These are phyloP conservation scores for Suillus subluteus DNA, from an alignment of 768 basidiomycete genomes.

Conservation along the genomic window DNA sequence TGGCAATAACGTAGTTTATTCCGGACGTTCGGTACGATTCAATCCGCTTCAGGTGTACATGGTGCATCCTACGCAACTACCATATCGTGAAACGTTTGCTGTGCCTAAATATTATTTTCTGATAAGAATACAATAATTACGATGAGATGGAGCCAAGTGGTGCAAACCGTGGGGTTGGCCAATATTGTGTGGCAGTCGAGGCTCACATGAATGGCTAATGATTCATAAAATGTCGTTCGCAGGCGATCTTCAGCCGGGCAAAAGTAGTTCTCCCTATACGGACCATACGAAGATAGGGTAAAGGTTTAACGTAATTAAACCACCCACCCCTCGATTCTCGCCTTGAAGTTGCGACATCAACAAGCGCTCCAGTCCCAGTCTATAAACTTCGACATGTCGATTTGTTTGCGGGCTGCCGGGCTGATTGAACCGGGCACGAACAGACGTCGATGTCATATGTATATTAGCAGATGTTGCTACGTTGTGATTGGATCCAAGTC, in stretches of 20 bases:
- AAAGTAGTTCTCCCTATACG: slow-evolving; percentile 1
- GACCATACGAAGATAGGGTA: slow-evolving; percentile 3
- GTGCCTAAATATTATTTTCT: slow-evolving; percentile 1
- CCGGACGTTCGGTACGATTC: slow-evolving; percentile 6
- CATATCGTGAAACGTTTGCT: background rate
- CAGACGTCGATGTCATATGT: no score
- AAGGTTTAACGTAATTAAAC: background rate
- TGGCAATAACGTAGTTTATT: background rate
- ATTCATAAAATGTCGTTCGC: background rate
- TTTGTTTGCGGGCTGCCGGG: background rate
- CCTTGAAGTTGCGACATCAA: background rate
- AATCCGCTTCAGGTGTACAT: background rate
- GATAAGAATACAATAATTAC: background rate
- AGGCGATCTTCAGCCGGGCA: slow-evolving; percentile 1
- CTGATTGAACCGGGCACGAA: background rate
- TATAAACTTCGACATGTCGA: background rate
- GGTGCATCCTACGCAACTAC: background rate
- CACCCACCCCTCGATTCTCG: background rate
- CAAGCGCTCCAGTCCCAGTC: background rate
- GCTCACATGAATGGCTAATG: background rate
- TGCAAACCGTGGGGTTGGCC: background rate
- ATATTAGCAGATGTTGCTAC: background rate
- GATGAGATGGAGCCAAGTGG: background rate
- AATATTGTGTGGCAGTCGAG: background rate
- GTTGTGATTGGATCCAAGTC: background rate